These are phyloP conservation scores for Westerdykella sp. DNA, from an alignment of 2,329 filamentous ascomycete species.

Conservation along the genomic window DNA sequence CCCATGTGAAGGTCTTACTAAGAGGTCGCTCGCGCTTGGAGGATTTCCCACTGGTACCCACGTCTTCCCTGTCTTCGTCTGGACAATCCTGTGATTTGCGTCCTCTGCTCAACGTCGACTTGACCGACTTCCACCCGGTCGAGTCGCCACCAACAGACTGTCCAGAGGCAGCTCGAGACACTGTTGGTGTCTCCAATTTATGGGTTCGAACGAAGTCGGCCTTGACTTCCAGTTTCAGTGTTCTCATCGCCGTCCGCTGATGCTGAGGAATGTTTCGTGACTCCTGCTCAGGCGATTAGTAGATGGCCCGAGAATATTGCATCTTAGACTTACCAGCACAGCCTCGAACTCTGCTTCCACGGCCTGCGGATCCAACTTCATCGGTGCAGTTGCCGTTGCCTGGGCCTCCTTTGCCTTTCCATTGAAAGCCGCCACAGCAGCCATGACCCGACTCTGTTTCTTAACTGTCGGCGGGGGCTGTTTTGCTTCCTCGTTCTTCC, in stretches of 20 bases:
- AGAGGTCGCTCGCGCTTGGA: slow-evolving; percentile 49
- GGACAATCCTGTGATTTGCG: slow-evolving; percentile 29
- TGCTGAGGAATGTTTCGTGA: slow-evolving; percentile 90
- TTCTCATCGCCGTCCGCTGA: slow-evolving; percentile 91
- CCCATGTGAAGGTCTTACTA: slow-evolving; percentile 74
- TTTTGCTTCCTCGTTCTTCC: slow-evolving; percentile 13
- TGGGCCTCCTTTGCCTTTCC: slow-evolving; percentile 44
- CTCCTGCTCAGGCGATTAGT: slow-evolving; percentile 55
- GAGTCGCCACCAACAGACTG: slow-evolving; percentile 31
- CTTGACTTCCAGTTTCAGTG: slow-evolving; percentile 81
- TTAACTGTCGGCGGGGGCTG: slow-evolving; percentile 19
- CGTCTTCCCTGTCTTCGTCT: slow-evolving; percentile 14
- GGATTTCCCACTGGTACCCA: slow-evolving; percentile 2
- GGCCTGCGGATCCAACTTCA: slow-evolving; percentile 47
- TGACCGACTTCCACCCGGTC: slow-evolving; percentile 30
- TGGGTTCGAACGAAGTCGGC: slow-evolving; percentile 92
- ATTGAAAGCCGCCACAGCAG: slow-evolving; percentile 58
- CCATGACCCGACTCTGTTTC: slow-evolving; percentile 53
- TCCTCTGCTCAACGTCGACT: slow-evolving; percentile 40
- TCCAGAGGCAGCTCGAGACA: slow-evolving; percentile 43
- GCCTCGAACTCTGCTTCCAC: slow-evolving; percentile 59
- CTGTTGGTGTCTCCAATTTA: slow-evolving; percentile 55
- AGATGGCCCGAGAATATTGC: slow-evolving; percentile 8
- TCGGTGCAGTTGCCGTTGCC: slow-evolving; percentile 15
- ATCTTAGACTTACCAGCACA: slow-evolving; percentile 51